These are phyloP conservation scores for Aspergillus jensenii DNA, from an alignment of 2,329 filamentous ascomycete genomes.

Conservation along the genomic window DNA sequence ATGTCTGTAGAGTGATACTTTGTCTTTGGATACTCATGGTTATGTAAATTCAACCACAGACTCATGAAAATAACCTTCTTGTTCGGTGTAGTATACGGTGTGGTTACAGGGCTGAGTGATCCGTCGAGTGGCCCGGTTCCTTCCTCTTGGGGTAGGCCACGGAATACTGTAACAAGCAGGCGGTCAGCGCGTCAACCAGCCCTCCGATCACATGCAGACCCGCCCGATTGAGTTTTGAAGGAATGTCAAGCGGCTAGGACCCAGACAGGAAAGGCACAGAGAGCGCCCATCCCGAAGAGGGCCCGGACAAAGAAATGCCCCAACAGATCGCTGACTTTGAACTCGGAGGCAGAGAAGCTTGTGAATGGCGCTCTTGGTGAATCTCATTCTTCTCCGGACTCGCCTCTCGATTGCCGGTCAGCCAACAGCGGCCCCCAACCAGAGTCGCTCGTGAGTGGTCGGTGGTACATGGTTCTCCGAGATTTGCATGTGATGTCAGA, in stretches of 20 bases:
- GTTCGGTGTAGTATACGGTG: too few species aligned
- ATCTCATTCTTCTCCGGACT: not conserved
- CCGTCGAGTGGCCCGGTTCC: not conserved
- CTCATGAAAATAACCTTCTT: not conserved
- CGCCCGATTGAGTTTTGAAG: constrained; percentile 10
- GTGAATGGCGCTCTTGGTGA: not conserved
- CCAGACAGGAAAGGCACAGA: not conserved
- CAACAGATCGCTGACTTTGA: not conserved
- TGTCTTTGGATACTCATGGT: not conserved
- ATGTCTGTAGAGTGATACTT: constrained; percentile 27
- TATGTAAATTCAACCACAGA: not conserved
- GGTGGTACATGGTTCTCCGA: not conserved
- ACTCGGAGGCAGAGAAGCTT: not conserved
- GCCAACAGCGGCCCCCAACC: not conserved
- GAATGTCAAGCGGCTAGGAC: not conserved
- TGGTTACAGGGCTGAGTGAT: too few species aligned
- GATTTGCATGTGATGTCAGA: constrained; percentile 10
- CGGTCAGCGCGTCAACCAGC: not conserved
- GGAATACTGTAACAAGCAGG: not conserved
- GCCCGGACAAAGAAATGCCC: not conserved
- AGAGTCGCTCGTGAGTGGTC: not conserved
- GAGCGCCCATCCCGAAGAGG: not conserved
- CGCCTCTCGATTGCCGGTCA: not conserved
- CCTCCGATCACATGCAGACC: constrained; percentile 12
- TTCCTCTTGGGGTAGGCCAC: not conserved